These are phyloP conservation scores for Handroanthus guayacan DNA, from an alignment of 257 asterid genomes.

Conservation along the genomic window DNA sequence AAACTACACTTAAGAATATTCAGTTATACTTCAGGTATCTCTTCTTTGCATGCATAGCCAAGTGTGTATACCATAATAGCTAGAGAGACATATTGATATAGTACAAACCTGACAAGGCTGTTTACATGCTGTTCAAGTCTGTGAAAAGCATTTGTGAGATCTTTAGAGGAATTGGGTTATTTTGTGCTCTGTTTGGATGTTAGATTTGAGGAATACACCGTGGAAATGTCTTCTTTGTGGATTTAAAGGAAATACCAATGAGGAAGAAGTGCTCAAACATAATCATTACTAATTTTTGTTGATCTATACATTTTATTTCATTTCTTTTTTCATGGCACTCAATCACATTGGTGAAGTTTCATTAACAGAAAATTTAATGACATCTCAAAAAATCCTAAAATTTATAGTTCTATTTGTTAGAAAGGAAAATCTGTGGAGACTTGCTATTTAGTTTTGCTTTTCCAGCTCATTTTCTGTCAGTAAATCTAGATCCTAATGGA, in stretches of 20 bases:
- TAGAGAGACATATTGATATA: background rate
- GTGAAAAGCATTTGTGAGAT: background rate
- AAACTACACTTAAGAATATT: background rate
- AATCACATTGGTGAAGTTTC: background rate
- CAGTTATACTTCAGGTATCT: background rate
- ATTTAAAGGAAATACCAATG: background rate
- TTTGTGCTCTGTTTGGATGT: background rate
- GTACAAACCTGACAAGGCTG: background rate
- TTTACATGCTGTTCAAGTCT: background rate
- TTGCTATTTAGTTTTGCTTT: background rate
- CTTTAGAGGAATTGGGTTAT: background rate
- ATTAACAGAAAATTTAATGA: background rate
- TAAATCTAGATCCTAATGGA: background rate
- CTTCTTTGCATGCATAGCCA: background rate
- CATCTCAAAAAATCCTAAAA: background rate
- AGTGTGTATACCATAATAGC: background rate
- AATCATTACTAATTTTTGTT: background rate
- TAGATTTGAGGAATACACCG: background rate
- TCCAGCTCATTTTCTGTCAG: background rate
- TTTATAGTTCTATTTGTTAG: background rate
- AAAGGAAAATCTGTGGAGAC: slow-evolving; percentile 3
- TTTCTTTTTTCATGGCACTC: background rate
- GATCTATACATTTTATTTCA: background rate
- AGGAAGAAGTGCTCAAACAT: background rate
- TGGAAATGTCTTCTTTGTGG: background rate